Evolutionary conservation across 345 rosid species (phyloP), one percentile per base, ranked within the genome.

Genomic region (Rhizophora apiculata): DNA sequence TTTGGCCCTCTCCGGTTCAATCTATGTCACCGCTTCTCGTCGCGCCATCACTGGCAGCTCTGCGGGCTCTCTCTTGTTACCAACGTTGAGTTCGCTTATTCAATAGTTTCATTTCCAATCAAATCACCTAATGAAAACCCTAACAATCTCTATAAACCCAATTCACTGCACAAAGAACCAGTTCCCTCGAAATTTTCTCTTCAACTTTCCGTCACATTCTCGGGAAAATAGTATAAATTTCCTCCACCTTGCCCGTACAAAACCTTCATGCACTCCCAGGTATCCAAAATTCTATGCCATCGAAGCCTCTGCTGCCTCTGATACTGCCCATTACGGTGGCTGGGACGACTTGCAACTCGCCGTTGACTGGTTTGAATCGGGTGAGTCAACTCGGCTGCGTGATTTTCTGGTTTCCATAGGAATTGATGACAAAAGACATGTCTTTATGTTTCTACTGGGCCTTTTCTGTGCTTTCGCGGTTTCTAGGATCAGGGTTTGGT

Each of bases 401-500:
- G 60, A 79, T 62, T 84, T 86, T 61, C 68, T 85, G 53, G 79
- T 75, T 69, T 85, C 87, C 24, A 27, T 75, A 1, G 88, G 89
- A 60, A 72, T 85, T 58, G 80, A 83, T 72, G 86, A 86, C 29
- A 80, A 84, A 64, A 81, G 69, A 64, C 66, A 79, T 62, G 74
- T 80, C 32, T 74, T 86, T 69, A 65, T 80, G 70, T 86, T 88
- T 64, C 34, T 81, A 16, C 61, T 78, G 64, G 94, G 91, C 24
- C 26, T 83, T 52, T 71, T 85, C 21, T 82, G 84, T 63, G 91
- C 91, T 65, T 78, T 86, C 54, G 82, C 85, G 10, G 63, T 88
- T 71, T 77, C 82, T 60, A 81, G 89, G 71, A 84, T 86, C 39
- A 83, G 83, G 69, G 78, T 88, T 58, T 86, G 85, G 20, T 76